Base-by-base conservation (phyloP, 225 moss, liverwort and hornwort species). In the Marchantia polymorpha region DNA sequence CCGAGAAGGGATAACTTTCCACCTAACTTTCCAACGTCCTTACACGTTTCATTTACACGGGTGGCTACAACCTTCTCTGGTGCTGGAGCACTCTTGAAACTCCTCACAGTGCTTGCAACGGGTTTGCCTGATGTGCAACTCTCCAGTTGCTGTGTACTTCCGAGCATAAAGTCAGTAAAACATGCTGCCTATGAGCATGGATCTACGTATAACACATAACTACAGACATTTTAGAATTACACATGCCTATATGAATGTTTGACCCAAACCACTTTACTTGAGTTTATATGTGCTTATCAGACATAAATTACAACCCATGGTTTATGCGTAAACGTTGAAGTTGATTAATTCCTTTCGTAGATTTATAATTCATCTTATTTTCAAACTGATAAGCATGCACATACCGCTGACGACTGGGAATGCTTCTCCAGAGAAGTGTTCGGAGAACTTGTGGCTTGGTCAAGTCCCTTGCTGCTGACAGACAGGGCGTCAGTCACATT, bases 391-490 rank as follows among this genome's bases (percentile, higher is more conserved):
- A 46, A 76, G 48, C 76, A 59, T 49, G 59, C 77, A 82, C 84
- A 81, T 85, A 82, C 78, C 84, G 39, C 78, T 67, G 69, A 48
- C 59, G 73, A 55, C 48, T 55, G 49, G 9, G 72, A 81, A 52
- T 12, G 52, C 66, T 16, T 67, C 59, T 78, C 78, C 56, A 25
- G 15, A 49, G 74, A 52, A 26, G 0, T 63, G 39, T 52, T 67
- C 20, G 64, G 16, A 64, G 80, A 71, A 69, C 64, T 61, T 78
- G 75, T 64, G 49, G 56, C 64, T 76, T 64, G 64, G 64, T 82
- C 76, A 55, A 77, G 52, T 79, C 75, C 77, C 72, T 76, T 76
- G 79, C 82, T 85, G 66, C 75, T 69, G 74, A 73, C 72, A 84
- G 59, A 69, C 78, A 73, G 10, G 27, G 31, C 29, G 56, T 49